Evolutionary conservation across 192 early-diverging fungal genomes (phyloP).

Genomic region (Backusella sp.): DNA sequence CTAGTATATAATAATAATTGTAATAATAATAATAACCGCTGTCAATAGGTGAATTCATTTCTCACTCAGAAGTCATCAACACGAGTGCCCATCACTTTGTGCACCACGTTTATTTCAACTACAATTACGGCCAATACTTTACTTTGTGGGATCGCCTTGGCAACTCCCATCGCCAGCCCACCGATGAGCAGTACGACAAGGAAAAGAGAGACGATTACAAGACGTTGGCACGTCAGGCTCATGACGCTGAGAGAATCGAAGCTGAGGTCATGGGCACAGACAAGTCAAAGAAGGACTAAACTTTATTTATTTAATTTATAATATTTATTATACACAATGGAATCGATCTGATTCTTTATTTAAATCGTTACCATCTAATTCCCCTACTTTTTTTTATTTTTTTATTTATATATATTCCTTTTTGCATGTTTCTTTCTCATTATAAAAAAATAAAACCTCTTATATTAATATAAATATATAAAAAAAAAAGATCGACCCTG

Average conservation of each 20-base stretch:
- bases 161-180: constrained; percentile 67
- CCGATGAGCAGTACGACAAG: constrained; percentile 62
- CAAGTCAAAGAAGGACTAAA: not conserved
- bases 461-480: not conserved
- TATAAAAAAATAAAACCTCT: not conserved
- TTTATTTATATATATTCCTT: not conserved
- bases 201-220: constrained; percentile 58
- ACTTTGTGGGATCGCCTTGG: constrained; percentile 89
- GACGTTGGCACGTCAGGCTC: constrained; percentile 66
- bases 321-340: no score
- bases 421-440: not conserved
- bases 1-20: not conserved
- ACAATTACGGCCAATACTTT: constrained; percentile 99
- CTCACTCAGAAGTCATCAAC: constrained; percentile 70
- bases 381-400: not conserved
- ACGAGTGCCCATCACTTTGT: constrained; percentile 95
- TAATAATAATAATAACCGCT: not conserved
- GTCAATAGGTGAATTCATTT: constrained; percentile 61
- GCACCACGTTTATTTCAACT: constrained; percentile 98
- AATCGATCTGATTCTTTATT: not conserved
- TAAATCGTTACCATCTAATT: not conserved
- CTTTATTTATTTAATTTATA: not conserved
- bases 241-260: constrained; percentile 58
- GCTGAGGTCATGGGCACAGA: not conserved
- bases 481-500: not conserved